Conservation (phyloP, 148 eudicot species). For the Silene uniflora region DNA sequence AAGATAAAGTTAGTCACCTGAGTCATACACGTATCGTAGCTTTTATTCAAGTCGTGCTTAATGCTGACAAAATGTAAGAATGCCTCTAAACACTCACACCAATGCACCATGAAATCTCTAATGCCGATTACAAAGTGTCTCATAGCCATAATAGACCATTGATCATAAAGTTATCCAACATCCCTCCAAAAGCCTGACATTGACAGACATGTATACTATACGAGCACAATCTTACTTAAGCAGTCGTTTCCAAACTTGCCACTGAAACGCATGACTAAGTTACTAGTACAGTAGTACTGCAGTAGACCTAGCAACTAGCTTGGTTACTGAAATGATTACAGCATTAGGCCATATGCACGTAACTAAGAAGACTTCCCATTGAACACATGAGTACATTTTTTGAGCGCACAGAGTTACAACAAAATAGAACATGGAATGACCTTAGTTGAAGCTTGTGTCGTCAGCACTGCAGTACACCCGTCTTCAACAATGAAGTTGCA, state of each 20-base stretch:
- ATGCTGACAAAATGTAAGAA: too few species aligned
- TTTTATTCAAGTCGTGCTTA: too few species aligned
- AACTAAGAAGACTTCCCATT: too few species aligned
- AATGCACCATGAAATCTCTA: not conserved
- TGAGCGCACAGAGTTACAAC: not conserved
- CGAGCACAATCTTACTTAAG: not conserved
- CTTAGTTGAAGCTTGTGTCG: conserved; percentile 97
- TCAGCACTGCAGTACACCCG: conserved; percentile 80
- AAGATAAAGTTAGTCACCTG: too few species aligned
- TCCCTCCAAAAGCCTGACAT: not conserved
- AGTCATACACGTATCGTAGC: too few species aligned
- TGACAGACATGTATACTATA: not conserved
- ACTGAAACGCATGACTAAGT: not conserved
- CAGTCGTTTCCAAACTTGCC: too few species aligned
- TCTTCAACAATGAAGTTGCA: conserved; percentile 66
- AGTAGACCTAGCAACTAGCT: not conserved
- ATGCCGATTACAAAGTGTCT: not conserved
- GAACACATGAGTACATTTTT: too few species aligned
- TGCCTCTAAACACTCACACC: not conserved
- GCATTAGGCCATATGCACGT: not conserved
- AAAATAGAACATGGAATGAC: conserved; percentile 25
- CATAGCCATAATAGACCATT: not conserved
- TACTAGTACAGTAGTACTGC: too few species aligned
- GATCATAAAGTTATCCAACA: not conserved
- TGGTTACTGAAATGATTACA: not conserved